phyloP scores from a whole-genome alignment of 1,139 yeast genomes.

The Williopsis jadinii region DNA sequence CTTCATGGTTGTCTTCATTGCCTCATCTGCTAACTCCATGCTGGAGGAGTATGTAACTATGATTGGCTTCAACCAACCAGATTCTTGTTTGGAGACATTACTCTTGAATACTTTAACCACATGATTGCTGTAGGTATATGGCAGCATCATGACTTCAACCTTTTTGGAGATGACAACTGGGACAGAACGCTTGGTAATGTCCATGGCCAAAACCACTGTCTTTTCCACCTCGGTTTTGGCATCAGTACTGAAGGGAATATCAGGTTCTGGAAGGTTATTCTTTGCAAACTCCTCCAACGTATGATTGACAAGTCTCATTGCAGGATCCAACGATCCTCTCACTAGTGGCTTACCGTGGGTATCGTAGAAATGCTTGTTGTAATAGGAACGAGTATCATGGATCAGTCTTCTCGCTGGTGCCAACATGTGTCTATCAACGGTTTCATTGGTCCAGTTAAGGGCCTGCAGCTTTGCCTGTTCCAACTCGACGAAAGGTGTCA shows the following conservation, averaged over 20 bases:
- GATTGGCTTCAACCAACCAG: slow-evolving; percentile 18
- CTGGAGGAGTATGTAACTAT: slow-evolving; percentile 24
- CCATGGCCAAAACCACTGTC: slow-evolving; percentile 36
- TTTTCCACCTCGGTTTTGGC: slow-evolving; percentile 48
- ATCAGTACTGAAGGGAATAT: slow-evolving; percentile 26
- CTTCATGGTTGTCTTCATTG: slow-evolving; percentile 9
- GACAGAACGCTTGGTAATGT: slow-evolving; percentile 29
- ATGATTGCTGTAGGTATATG: slow-evolving; percentile 25
- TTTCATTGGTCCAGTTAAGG: slow-evolving; percentile 19
- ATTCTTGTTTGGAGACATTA: slow-evolving; percentile 25
- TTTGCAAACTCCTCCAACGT: slow-evolving; percentile 40
- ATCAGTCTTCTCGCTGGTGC: slow-evolving; percentile 39
- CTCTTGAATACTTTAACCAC: slow-evolving; percentile 26
- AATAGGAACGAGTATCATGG: slow-evolving; percentile 33
- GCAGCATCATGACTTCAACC: slow-evolving; percentile 19
- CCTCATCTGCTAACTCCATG: slow-evolving; percentile 18
- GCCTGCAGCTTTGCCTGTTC: slow-evolving; percentile 22
- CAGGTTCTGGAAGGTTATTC: slow-evolving; percentile 42
- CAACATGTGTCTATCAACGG: slow-evolving; percentile 26
- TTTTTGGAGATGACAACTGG: slow-evolving; percentile 19
- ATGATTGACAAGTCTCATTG: slow-evolving; percentile 53
- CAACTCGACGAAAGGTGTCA: slow-evolving; percentile 25
- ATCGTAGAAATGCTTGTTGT: slow-evolving; percentile 39
- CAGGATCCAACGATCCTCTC: slow-evolving; percentile 55
- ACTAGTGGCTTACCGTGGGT: slow-evolving; percentile 55